Conservation (phyloP, 2,329 filamentous ascomycete genomes). For the Aspergillus proliferans region DNA sequence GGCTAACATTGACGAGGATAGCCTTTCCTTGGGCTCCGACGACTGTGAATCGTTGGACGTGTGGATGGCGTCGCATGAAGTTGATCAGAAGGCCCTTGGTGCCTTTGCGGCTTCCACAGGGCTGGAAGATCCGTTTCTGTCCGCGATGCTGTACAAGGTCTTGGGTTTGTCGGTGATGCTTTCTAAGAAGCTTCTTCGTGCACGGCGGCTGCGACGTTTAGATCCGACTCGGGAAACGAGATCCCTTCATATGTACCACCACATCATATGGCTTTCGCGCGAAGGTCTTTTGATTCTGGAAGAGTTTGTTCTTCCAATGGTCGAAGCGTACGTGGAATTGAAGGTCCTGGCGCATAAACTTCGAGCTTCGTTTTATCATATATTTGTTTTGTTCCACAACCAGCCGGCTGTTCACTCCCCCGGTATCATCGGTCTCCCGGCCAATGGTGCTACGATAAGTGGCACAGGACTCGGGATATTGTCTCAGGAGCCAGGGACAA, state of each 20-base stretch:
- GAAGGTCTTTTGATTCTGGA: constrained; percentile 87
- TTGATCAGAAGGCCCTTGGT: constrained; percentile 95
- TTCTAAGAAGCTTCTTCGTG: constrained; percentile 73
- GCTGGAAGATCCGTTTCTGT: constrained; percentile 70
- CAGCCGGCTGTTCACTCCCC: constrained; percentile 67
- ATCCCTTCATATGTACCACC: constrained; percentile 75
- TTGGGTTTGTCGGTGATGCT: constrained; percentile 85
- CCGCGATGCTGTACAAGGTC: constrained; percentile 74
- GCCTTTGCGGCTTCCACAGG: constrained; percentile 76
- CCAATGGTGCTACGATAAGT: constrained; percentile 18
- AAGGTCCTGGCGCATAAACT: constrained; percentile 89
- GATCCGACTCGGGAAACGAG: constrained; percentile 72
- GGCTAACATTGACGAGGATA: constrained; percentile 22
- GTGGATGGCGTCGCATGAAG: constrained; percentile 89
- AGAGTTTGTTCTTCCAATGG: constrained; percentile 76
- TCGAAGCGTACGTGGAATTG: constrained; percentile 70
- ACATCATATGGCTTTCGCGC: constrained; percentile 91
- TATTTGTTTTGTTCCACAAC: constrained; percentile 95
- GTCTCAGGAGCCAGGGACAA: constrained; percentile 7
- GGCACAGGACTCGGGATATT: constrained; percentile 23
- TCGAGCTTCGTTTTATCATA: constrained; percentile 89
- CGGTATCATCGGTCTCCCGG: constrained; percentile 41
- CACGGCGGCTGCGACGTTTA: constrained; percentile 74
- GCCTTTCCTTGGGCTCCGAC: constrained; percentile 19
- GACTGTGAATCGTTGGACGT: constrained; percentile 28